These are phyloP conservation scores for Vitis riparia DNA, from an alignment of 164 flowering plant genomes.

Conservation along the genomic window DNA sequence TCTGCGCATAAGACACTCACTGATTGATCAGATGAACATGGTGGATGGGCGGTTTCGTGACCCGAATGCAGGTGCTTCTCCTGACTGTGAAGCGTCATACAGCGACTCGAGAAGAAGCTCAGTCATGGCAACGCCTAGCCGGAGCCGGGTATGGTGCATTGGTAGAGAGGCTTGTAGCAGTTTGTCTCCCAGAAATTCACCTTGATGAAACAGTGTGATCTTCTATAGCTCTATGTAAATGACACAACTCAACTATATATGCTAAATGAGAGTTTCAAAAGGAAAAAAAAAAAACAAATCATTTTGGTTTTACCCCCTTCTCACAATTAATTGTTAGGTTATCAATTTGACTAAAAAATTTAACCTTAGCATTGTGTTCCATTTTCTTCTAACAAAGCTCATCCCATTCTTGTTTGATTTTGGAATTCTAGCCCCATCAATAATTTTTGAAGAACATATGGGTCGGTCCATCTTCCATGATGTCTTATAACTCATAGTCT, in stretches of 20 bases:
- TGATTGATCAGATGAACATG: constrained; percentile 50
- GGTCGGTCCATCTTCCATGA: too few relatives aligned
- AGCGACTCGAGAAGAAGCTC: constrained; percentile 42
- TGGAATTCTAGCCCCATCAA: too few relatives aligned
- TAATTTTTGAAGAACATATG: too few relatives aligned
- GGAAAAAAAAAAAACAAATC: too few relatives aligned
- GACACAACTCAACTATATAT: not conserved
- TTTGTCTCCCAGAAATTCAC: constrained; percentile 42
- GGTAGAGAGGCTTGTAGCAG: constrained; percentile 53
- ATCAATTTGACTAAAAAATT: too few relatives aligned
- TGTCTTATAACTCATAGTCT: too few relatives aligned
- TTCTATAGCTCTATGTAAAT: constrained; percentile 17
- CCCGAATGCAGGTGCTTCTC: constrained; percentile 19
- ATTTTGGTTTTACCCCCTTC: too few relatives aligned
- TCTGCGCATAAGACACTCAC: constrained; percentile 37
- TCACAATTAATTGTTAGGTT: too few relatives aligned
- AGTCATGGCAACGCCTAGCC: constrained; percentile 44
- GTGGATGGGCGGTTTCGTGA: constrained; percentile 28
- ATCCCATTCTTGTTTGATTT: too few relatives aligned
- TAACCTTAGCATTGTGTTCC: too few relatives aligned
- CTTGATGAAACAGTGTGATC: constrained; percentile 20
- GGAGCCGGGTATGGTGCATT: constrained; percentile 62
- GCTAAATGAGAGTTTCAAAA: constrained; percentile 1
- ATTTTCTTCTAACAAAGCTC: too few relatives aligned
- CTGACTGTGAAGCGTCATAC: constrained; percentile 26